Base-by-base conservation (phyloP, 2,329 filamentous ascomycete genomes). In the Aaosphaeria pasadenensis region DNA sequence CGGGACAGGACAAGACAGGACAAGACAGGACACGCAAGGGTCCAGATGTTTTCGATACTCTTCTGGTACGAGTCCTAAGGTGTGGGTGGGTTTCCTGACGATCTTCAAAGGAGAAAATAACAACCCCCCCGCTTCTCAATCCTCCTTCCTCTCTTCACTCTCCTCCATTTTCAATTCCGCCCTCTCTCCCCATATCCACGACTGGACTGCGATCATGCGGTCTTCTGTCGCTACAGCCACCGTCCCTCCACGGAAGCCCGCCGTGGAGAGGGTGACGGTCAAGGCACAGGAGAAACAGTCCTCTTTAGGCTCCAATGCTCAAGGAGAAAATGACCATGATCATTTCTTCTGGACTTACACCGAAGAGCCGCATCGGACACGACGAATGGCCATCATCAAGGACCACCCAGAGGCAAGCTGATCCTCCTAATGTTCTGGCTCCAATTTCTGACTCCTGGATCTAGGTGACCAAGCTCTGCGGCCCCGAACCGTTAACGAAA, bases 341-440 rank as follows among this genome's bases (percentile, higher is more conserved):
- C 80, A 85, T 70, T 97, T 97, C 79, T 96, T 95, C 76, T 97
- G 95, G 94, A 96, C 94, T 38, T 97, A 99, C 69, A 96, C 94
- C 7, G 94, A 99, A 71, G 94, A 99, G 74, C 94, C 94, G 53
- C 94, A 99, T 73, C 84, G 91, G 59, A 94, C 92, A 31, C 81
- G 94, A 59, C 83, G 94, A 48, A 83, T 92, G 60, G 90, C 91
- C 53, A 99, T 99, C 63, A 97, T 99, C 74, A 97, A 96, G 77
- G 91, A 92, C 47, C 92, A 99, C 69, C 94, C 94, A 42, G 92
- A 99, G 81, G 91, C 92, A 36, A 36, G 33, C 9, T 24, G 17
- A 24, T 24, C 17, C 17, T 24, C 17, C 17, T 24, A 24, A 24
- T 24, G 17, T 24, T 24, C 17, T 24, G 17, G 17, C 17, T 3